phyloP scores from a whole-genome alignment of 305 asterid genomes.

The Rubia balearica region DNA sequence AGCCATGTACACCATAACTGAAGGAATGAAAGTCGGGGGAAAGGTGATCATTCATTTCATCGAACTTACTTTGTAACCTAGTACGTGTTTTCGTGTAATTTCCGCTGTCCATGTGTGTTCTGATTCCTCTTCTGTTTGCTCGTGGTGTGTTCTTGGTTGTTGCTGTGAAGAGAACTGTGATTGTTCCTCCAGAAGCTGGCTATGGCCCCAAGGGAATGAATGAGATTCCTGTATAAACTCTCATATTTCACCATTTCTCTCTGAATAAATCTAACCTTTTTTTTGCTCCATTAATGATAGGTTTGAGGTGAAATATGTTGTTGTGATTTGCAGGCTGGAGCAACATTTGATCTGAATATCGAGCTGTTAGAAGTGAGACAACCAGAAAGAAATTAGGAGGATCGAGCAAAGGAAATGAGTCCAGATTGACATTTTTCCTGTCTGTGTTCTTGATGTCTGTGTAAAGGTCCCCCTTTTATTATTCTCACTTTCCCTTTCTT shows the following conservation, averaged over 20 bases:
- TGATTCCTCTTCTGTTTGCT: conserved; percentile 1
- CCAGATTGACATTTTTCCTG: background rate
- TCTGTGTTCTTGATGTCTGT: background rate
- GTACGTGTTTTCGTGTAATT: background rate
- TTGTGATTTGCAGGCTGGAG: conserved; percentile 56
- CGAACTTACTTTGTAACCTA: background rate
- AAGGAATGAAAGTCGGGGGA: conserved; percentile 98
- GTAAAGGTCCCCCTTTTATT: background rate
- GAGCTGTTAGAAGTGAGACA: conserved; percentile 67
- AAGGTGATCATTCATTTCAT: conserved; percentile 39
- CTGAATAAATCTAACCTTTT: background rate
- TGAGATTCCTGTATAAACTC: conserved; percentile 73
- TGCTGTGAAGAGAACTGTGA: conserved; percentile 68
- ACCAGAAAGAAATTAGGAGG: conserved; percentile 39
- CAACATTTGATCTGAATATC: conserved; percentile 69
- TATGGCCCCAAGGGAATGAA: conserved; percentile 82
- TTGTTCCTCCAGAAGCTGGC: conserved; percentile 84
- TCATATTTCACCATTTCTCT: conserved; percentile 3
- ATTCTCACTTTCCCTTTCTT: background rate
- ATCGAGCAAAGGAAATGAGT: background rate
- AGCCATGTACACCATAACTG: conserved; percentile 70
- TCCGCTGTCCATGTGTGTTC: background rate
- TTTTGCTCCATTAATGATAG: no score
- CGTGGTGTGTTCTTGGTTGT: conserved; percentile 1
- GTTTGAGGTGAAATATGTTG: conserved; percentile 1